These are phyloP conservation scores for Mrakia gelida DNA, from an alignment of 768 basidiomycete genomes.

Conservation along the genomic window DNA sequence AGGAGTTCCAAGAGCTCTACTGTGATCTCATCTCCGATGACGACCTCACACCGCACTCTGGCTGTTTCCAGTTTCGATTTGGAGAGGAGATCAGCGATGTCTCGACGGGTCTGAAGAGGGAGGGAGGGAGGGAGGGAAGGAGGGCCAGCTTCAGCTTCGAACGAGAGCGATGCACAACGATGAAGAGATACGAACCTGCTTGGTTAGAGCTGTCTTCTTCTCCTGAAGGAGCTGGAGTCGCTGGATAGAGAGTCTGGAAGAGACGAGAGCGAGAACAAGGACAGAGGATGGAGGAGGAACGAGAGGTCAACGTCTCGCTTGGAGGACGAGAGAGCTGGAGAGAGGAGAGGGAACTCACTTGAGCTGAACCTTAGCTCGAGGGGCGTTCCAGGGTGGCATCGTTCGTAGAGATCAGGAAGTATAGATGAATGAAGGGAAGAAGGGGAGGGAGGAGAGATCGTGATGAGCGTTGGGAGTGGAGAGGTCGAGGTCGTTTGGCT, in stretches of 20 bases:
- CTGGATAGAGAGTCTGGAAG: constrained; percentile 60
- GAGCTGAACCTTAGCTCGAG: constrained; percentile 22
- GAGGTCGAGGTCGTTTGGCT: too few species aligned
- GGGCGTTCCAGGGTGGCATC: constrained; percentile 28
- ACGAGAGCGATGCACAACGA: too few species aligned
- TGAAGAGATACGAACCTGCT: constrained; percentile 40
- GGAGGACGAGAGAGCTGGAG: background rate
- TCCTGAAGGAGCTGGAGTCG: constrained; percentile 48
- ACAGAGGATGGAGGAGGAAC: too few species aligned
- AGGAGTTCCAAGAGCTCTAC: constrained; percentile 85
- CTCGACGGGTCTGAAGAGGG: constrained; percentile 54
- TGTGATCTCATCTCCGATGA: constrained; percentile 79
- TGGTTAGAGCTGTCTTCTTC: constrained; percentile 85
- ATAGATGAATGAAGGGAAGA: background rate
- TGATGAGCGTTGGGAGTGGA: too few species aligned
- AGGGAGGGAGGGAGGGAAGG: background rate
- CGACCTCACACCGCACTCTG: constrained; percentile 64
- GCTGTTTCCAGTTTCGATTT: constrained; percentile 78
- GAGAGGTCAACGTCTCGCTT: background rate
- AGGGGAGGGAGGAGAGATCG: background rate
- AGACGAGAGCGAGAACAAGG: constrained; percentile 69
- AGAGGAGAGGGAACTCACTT: background rate
- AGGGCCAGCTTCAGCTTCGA: background rate
- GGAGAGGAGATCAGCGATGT: constrained; percentile 75
- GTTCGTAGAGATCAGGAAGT: background rate